Evolutionary conservation across 179 eudicot species (phyloP), one percentile per base, ranked within the genome.

Genomic region (Beta macrorhiza): DNA sequence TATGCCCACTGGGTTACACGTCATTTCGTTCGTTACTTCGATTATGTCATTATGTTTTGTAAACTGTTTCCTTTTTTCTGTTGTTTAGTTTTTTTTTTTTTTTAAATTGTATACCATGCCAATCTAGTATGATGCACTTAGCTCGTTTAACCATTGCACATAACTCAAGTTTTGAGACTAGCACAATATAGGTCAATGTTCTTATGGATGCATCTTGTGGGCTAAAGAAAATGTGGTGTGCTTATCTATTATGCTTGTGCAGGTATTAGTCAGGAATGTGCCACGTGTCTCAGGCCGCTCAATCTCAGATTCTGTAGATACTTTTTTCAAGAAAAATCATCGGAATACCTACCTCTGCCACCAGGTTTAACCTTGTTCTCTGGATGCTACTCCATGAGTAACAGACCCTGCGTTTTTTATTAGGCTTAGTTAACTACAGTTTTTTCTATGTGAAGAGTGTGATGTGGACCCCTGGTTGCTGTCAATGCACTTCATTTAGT

Each of bases 231-330:
- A 64, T 20, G 15, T 25, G 9, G 75, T 72, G 15, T 25, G 9
- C 79, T 72, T 56, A 81, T 73, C 32, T 16, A 53, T 71, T 76
- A 22, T n/a, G 20, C 55, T 67, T 82, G 67, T 79, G 81, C 87
- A 95, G 99, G 99, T 95, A 62, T 87, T 95, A 79, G 98, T 92
- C 76, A 92, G 91, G 81, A 95, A 92, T 81, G 91, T 95, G 72
- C 99, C 98, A 17, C 90, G 61, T 80, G 83, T 70, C 81, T 86
- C 98, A 56, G 94, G 88, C 53, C 89, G 85, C 82, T 89, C 97
- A 63, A 82, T 92, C 64, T 90, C 99, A 37, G 96, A 95, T 79
- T 90, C 91, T 74, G 94, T 91, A 75, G 97, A 95, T 42, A 83
- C 64, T 49, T 95, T 91, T 86, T 95, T 95, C 84, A 87, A 86